Percentiles rank a stretch among this genome's conserved stretches.
phyloP scores from a whole-genome alignment of 805 yeast genomes.

The Metschnikowia baotianmanensis region DNA sequence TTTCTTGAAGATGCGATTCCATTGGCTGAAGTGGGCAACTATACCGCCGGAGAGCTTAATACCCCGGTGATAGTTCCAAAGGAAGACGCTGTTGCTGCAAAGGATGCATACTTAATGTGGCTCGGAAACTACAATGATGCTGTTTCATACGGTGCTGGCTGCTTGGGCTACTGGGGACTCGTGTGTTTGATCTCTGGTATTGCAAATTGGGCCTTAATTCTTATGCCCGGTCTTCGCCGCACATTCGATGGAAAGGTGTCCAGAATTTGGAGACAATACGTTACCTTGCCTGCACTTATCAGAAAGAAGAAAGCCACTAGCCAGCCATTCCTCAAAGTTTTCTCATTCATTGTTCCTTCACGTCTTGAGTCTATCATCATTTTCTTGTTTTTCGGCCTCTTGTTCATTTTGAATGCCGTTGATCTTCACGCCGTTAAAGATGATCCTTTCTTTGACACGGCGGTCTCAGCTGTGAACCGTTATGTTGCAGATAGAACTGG shows the following conservation, averaged over 20 bases:
- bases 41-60: constrained; percentile 9
- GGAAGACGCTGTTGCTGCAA: constrained; percentile 11
- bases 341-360: constrained; percentile 31
- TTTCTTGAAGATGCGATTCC: constrained; percentile 7
- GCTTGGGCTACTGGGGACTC: constrained; percentile 49
- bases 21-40: constrained; percentile 9
- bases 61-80: constrained; percentile 27
- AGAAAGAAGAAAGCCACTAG: constrained; percentile 14
- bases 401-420: constrained; percentile 15
- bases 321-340: constrained; percentile 12
- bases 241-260: constrained; percentile 28
- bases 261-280: constrained; percentile 25
- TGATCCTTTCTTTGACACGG: constrained; percentile 8
- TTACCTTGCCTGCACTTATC: constrained; percentile 29
- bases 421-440: constrained; percentile 7
- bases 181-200: constrained; percentile 42
- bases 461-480: constrained; percentile 7
- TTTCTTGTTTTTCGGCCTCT: constrained; percentile 20
- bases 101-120: constrained; percentile 29
- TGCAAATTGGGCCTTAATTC: constrained; percentile 37
- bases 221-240: constrained; percentile 38
- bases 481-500: constrained; percentile 19
- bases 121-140: constrained; percentile 42
- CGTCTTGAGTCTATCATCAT: constrained; percentile 24
- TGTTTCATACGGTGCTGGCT: constrained; percentile 33